Percentiles rank a stretch among this genome's conserved stretches.
These are phyloP conservation scores for Apiospora saccharicola DNA, from an alignment of 2,329 filamentous ascomycete genomes.

Conservation along the genomic window DNA sequence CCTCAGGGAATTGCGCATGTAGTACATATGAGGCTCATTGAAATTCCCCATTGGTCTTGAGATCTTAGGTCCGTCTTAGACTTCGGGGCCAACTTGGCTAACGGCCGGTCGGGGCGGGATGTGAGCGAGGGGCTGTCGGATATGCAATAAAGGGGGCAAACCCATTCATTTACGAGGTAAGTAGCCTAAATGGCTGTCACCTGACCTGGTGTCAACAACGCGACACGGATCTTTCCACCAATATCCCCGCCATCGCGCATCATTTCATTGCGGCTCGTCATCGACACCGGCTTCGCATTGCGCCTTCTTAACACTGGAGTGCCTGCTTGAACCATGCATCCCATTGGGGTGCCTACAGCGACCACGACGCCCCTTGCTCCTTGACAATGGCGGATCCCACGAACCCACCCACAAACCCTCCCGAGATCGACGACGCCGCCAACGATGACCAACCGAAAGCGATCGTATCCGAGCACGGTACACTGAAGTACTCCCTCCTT, in stretches of 20 bases:
- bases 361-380: background rate
- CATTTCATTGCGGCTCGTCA: background rate
- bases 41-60: background rate
- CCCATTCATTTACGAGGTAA: background rate
- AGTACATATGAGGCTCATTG: background rate
- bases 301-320: background rate
- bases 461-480: constrained; percentile 51
- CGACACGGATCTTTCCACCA: background rate
- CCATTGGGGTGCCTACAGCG: background rate
- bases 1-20: background rate
- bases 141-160: constrained; percentile 7
- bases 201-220: constrained; percentile 20
- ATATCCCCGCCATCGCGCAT: background rate
- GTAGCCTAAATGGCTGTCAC: background rate
- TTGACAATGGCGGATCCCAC: constrained; percentile 1
- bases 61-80: no score
- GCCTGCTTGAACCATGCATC: background rate
- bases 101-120: background rate
- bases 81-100: background rate
- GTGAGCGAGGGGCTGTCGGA: background rate
- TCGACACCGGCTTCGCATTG: background rate
- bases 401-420: background rate
- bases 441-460: constrained; percentile 10
- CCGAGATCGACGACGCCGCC: background rate
- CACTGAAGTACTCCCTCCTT: constrained; percentile 87